Evolutionary conservation across 306 rosid species (phyloP).

Genomic region (Urtica urens): DNA sequence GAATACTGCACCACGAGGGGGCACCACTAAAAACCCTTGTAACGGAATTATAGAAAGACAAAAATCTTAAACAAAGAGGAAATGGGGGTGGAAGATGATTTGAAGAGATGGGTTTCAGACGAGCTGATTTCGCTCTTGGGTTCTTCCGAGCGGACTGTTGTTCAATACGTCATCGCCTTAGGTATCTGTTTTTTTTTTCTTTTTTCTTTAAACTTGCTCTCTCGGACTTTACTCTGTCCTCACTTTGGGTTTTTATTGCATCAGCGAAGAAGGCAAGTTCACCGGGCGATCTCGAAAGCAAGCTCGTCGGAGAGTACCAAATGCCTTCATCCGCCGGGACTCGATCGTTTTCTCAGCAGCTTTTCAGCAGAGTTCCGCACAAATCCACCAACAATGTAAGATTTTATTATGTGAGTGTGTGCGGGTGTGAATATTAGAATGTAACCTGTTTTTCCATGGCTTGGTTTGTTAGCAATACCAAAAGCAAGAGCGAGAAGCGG

Average conservation of each 20-base stretch:
- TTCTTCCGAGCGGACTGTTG: slow-evolving; percentile 61
- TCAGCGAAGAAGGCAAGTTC: slow-evolving; percentile 77
- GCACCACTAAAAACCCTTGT: no score
- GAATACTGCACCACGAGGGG: no score
- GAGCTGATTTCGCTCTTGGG: slow-evolving; percentile 59
- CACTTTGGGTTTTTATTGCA: slow-evolving; percentile 3
- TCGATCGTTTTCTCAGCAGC: slow-evolving; percentile 51
- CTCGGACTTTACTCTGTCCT: background rate
- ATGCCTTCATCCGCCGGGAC: slow-evolving; percentile 42
- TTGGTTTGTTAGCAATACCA: slow-evolving; percentile 52
- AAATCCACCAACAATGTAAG: slow-evolving; percentile 52
- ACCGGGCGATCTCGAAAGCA: slow-evolving; percentile 44
- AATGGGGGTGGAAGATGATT: slow-evolving; percentile 22
- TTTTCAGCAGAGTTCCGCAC: slow-evolving; percentile 59
- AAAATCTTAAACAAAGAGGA: no score
- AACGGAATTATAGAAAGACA: no score
- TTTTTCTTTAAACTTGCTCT: background rate
- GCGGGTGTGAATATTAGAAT: no score
- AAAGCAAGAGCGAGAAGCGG: slow-evolving; percentile 83
- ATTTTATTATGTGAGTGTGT: background rate
- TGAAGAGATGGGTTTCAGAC: slow-evolving; percentile 82
- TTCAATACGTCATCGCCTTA: slow-evolving; percentile 69
- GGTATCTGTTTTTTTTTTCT: slow-evolving; percentile 25
- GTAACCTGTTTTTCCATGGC: slow-evolving; percentile 7
- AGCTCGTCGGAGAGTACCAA: slow-evolving; percentile 55